Evolutionary conservation across 2,329 filamentous ascomycete genomes (phyloP).

Genomic region (Fusarium redolens): DNA sequence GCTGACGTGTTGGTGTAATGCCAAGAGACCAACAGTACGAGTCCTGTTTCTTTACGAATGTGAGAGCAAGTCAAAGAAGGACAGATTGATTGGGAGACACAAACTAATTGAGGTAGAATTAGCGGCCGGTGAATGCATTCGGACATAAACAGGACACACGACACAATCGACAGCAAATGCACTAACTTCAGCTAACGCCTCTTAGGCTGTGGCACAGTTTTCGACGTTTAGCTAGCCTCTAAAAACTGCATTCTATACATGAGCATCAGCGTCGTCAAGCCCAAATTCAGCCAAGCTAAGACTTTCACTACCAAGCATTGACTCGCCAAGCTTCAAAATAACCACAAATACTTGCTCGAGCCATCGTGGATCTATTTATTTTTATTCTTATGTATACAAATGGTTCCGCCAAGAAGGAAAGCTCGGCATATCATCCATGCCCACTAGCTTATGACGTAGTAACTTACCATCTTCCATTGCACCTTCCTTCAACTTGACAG

Average conservation of each 20-base stretch:
- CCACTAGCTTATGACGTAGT: slow-evolving; percentile 42
- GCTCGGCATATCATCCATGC: slow-evolving; percentile 34
- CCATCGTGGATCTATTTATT: slow-evolving; percentile 23
- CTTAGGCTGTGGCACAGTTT: slow-evolving; percentile 8
- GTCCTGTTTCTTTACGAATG: slow-evolving; percentile 7
- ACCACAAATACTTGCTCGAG: slow-evolving; percentile 19
- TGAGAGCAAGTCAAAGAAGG: neutral
- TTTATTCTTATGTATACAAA: neutral
- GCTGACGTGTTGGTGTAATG: slow-evolving; percentile 30
- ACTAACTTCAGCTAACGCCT: slow-evolving; percentile 22
- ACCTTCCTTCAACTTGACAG: slow-evolving; percentile 5
- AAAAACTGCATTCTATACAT: neutral
- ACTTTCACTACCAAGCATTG: slow-evolving; percentile 20
- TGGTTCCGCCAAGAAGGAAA: slow-evolving; percentile 42
- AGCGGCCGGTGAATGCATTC: neutral
- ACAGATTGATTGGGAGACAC: neutral
- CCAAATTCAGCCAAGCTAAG: slow-evolving; percentile 11
- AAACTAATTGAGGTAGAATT: neutral
- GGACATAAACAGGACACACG: slow-evolving; percentile 7
- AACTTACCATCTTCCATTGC: slow-evolving; percentile 29
- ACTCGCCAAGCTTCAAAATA: slow-evolving; percentile 25
- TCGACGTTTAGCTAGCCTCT: slow-evolving; percentile 2
- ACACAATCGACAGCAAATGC: neutral
- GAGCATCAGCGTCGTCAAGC: slow-evolving; percentile 2
- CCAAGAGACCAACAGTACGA: slow-evolving; percentile 9